Evolutionary conservation across 2,329 filamentous ascomycete species (phyloP).

Genomic region (Trichoderma sp.): DNA sequence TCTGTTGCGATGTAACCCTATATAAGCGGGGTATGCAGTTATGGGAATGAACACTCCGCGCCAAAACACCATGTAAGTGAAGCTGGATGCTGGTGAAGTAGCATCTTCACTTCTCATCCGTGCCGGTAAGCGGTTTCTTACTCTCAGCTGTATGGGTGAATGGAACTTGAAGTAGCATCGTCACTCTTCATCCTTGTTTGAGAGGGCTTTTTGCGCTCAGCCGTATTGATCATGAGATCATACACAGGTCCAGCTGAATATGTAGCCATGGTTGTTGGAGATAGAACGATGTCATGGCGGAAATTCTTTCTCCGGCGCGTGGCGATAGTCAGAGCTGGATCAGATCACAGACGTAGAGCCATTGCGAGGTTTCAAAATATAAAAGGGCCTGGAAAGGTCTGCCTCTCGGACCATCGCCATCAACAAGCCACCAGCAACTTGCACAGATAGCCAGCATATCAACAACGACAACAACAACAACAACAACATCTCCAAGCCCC

Average conservation of each 20-base stretch:
- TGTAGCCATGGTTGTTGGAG: background rate
- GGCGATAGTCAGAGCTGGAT: background rate
- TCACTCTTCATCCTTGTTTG: background rate
- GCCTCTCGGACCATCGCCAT: constrained; percentile 1
- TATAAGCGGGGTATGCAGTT: too few species aligned
- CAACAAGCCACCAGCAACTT: background rate
- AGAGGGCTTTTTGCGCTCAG: background rate
- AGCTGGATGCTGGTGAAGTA: background rate
- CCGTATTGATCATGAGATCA: background rate
- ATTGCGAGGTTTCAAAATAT: background rate
- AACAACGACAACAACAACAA: background rate
- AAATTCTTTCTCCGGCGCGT: background rate
- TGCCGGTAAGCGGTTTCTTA: too few species aligned
- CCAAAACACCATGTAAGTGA: background rate
- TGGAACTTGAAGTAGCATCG: background rate
- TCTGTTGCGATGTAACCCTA: too few species aligned
- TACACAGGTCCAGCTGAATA: background rate
- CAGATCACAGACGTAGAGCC: background rate
- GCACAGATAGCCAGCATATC: background rate
- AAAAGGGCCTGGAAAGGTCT: background rate
- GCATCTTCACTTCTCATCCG: background rate
- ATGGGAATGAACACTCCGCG: background rate
- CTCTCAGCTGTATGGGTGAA: too few species aligned
- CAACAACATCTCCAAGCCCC: background rate
- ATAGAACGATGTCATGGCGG: background rate